A percentile compares a stretch with the other conserved stretches of the same genome.
Conservation (phyloP, 2,329 filamentous ascomycete species). For the Pseudodiploospora longispora region DNA sequence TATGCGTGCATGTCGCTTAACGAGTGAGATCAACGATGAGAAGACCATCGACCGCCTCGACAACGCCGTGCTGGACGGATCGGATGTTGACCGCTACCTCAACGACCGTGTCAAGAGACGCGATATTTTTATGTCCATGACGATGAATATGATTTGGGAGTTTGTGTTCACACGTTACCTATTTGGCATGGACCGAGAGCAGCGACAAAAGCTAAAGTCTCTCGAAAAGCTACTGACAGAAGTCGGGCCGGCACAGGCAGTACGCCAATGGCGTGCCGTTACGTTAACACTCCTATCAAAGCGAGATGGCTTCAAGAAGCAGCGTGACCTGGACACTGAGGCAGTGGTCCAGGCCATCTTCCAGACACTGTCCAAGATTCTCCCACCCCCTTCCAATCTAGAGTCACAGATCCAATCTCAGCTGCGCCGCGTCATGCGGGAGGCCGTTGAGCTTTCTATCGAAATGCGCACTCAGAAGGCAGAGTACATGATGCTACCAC, state of each 20-base stretch:
- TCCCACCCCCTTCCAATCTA: slow-evolving; percentile 77
- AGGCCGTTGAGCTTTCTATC: slow-evolving; percentile 83
- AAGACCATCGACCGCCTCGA: slow-evolving; percentile 91
- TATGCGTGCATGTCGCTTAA: slow-evolving; percentile 75
- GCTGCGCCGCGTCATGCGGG: slow-evolving; percentile 76
- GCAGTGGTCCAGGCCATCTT: slow-evolving; percentile 85
- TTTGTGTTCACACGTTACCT: slow-evolving; percentile 97
- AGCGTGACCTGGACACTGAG: slow-evolving; percentile 85
- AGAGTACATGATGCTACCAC: slow-evolving; percentile 98
- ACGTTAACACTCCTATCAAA: slow-evolving; percentile 83
- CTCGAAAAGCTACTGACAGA: slow-evolving; percentile 88
- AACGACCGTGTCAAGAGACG: slow-evolving; percentile 79
- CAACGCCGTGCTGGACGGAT: slow-evolving; percentile 88
- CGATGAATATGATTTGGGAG: slow-evolving; percentile 99
- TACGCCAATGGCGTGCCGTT: slow-evolving; percentile 93
- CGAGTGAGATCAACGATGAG: slow-evolving; percentile 79
- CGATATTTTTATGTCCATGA: slow-evolving; percentile 96
- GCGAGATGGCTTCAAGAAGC: slow-evolving; percentile 68
- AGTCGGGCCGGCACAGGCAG: slow-evolving; percentile 78
- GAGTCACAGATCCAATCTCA: slow-evolving; percentile 76
- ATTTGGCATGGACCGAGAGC: slow-evolving; percentile 97
- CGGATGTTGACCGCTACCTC: slow-evolving; percentile 83
- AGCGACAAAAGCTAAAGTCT: slow-evolving; percentile 93
- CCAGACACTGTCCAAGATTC: slow-evolving; percentile 70
- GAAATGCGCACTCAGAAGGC: slow-evolving; percentile 97